A percentile compares a stretch with the other conserved stretches of the same genome.
Evolutionary conservation across 1,284 basidiomycete species (phyloP).

Genomic region (Polyporus tsugae): DNA sequence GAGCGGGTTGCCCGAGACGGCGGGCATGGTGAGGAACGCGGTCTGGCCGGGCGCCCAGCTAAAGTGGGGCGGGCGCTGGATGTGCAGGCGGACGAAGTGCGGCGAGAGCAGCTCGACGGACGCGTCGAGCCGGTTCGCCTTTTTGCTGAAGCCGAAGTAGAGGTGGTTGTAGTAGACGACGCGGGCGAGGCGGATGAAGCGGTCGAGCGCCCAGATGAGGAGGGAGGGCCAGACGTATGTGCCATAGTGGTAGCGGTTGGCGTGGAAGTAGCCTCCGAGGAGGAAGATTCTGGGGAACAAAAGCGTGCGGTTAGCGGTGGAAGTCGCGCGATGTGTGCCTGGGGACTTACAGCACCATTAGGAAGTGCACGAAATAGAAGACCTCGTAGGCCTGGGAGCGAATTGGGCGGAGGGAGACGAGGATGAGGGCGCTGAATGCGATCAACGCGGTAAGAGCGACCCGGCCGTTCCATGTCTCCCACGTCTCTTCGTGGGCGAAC

Average conservation of each 20-base stretch:
- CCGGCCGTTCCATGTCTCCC: constrained; percentile 23
- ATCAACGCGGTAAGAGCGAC: constrained; percentile 30
- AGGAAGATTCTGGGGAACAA: constrained; percentile 29
- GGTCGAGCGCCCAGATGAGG: constrained; percentile 73
- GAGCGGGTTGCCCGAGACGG: constrained; percentile 50
- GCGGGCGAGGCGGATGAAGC: constrained; percentile 58
- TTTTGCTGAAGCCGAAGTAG: constrained; percentile 44
- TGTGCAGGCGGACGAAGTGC: constrained; percentile 59
- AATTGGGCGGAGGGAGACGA: constrained; percentile 38
- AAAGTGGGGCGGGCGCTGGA: constrained; percentile 51
- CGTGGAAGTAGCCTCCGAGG: constrained; percentile 46
- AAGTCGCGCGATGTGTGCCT: neutral
- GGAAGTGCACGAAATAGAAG: constrained; percentile 39
- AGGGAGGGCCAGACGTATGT: constrained; percentile 62
- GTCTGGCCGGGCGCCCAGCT: constrained; percentile 60
- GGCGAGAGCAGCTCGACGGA: constrained; percentile 55
- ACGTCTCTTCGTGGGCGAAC: constrained; percentile 6
- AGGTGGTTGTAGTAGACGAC: constrained; percentile 61
- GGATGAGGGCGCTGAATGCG: constrained; percentile 33
- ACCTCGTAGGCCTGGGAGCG: constrained; percentile 37
- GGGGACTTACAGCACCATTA: constrained; percentile 35
- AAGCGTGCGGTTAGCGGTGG: neutral
- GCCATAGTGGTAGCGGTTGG: constrained; percentile 34
- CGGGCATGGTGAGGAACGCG: constrained; percentile 54
- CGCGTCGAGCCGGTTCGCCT: constrained; percentile 44